These are phyloP conservation scores for Scalesia atractyloides DNA, from an alignment of 129 eudicot genomes.

Conservation along the genomic window DNA sequence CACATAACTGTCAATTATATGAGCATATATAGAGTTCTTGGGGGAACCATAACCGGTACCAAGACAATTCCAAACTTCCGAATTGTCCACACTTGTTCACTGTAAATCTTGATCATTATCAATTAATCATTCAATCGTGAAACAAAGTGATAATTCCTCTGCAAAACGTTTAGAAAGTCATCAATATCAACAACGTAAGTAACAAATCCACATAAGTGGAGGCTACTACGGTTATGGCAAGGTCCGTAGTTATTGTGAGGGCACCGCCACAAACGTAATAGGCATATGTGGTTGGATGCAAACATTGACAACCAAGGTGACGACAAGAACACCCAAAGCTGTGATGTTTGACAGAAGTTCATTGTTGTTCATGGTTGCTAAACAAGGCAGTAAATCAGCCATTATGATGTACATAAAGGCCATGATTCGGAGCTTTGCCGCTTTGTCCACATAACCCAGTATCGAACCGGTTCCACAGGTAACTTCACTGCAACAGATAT, in stretches of 20 bases:
- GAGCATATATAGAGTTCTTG: no score
- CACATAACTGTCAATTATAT: no score
- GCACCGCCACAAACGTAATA: no score
- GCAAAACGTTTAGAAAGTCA: no score
- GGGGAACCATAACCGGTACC: no score
- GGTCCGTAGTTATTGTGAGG: no score
- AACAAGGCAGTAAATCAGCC: neutral
- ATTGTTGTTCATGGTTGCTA: neutral
- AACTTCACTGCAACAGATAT: neutral
- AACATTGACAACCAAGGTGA: slow-evolving; percentile 5
- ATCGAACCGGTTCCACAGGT: neutral
- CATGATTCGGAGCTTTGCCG: neutral
- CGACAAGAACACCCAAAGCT: neutral
- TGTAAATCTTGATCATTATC: no score
- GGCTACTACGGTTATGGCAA: no score
- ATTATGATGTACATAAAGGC: neutral
- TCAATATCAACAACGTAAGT: neutral
- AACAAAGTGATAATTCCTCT: no score
- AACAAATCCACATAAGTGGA: neutral
- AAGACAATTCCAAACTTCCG: no score
- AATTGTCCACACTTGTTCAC: no score
- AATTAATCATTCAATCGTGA: no score
- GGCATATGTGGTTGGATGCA: neutral
- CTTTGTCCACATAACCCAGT: neutral
- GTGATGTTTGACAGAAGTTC: neutral